phyloP scores from a whole-genome alignment of 352 stramenopile species.

The Pythium vanterpoolii region DNA sequence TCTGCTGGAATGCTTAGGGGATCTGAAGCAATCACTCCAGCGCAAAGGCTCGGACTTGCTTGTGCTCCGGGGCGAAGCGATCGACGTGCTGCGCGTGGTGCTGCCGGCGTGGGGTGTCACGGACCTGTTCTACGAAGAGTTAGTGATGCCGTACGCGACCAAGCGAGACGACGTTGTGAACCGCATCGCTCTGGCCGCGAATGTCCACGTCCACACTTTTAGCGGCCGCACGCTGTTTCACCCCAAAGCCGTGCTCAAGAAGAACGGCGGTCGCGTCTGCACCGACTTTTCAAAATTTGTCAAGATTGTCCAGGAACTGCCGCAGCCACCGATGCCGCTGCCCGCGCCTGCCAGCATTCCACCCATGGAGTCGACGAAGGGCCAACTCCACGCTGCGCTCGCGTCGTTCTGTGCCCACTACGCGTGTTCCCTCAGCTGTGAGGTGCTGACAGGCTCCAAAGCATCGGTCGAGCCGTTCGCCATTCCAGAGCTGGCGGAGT shows the following conservation, averaged over 20 bases:
- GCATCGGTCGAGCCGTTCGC: conserved; percentile 26
- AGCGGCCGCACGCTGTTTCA: conserved; percentile 58
- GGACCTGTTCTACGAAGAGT: conserved; percentile 67
- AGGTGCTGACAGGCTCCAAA: conserved; percentile 27
- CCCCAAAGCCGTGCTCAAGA: conserved; percentile 43
- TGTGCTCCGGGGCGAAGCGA: conserved; percentile 56
- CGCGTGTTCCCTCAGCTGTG: conserved; percentile 20
- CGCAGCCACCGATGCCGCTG: conserved; percentile 46
- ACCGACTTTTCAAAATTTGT: conserved; percentile 56
- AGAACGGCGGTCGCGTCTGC: conserved; percentile 39
- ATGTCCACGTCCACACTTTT: conserved; percentile 34
- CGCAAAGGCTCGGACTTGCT: conserved; percentile 36
- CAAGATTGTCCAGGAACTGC: conserved; percentile 49
- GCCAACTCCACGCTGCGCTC: conserved; percentile 20
- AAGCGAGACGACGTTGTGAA: conserved; percentile 42
- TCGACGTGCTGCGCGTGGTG: conserved; percentile 47
- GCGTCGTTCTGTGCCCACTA: conserved; percentile 26
- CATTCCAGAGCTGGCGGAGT: conserved; percentile 35
- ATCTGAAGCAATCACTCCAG: conserved; percentile 53
- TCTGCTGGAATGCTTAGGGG: conserved; percentile 87
- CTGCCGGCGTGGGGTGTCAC: conserved; percentile 60
- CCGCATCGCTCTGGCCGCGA: conserved; percentile 29
- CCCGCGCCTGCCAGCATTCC: conserved; percentile 27
- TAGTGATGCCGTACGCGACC: conserved; percentile 46
- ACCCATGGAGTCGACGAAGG: conserved; percentile 20